Conservation (phyloP, 768 basidiomycete genomes). For the Solioccasus polychromus region DNA sequence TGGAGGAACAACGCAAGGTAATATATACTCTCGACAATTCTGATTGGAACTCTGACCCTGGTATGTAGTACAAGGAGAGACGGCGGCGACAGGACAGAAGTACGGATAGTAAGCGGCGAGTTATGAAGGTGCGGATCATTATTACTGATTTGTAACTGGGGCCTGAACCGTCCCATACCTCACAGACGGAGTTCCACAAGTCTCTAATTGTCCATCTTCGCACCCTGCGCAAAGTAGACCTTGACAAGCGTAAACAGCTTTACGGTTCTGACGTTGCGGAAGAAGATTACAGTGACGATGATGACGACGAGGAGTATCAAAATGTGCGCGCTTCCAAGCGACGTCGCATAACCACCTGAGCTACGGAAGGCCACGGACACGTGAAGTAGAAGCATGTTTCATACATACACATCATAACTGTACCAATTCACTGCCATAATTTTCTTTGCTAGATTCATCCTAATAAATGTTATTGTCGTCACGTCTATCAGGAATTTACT, state of each 20-base stretch:
- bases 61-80: slow-evolving; percentile 55
- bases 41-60: slow-evolving; percentile 2
- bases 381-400: slow-evolving; percentile 15
- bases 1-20: slow-evolving; percentile 72
- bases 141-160: not conserved
- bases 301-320: slow-evolving; percentile 35
- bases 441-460: slow-evolving; percentile 26
- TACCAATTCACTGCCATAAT: slow-evolving; percentile 28
- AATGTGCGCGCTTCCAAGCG: slow-evolving; percentile 29
- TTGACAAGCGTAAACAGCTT: slow-evolving; percentile 44
- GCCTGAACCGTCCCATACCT: not conserved
- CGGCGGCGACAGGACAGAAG: slow-evolving; percentile 54
- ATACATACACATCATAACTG: slow-evolving; percentile 26
- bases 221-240: slow-evolving; percentile 57
- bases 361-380: slow-evolving; percentile 21
- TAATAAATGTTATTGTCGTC: slow-evolving; percentile 22
- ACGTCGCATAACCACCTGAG: slow-evolving; percentile 27
- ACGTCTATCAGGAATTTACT: too few relatives aligned
- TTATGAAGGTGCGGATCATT: slow-evolving; percentile 50
- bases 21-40: not conserved
- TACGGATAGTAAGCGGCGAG: slow-evolving; percentile 46
- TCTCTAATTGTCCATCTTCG: slow-evolving; percentile 57
- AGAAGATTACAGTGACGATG: slow-evolving; percentile 36
- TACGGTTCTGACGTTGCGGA: slow-evolving; percentile 40
- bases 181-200: slow-evolving; percentile 68